phyloP scores from a whole-genome alignment of 148 eudicot species.

The Gaultheria prostrata region DNA sequence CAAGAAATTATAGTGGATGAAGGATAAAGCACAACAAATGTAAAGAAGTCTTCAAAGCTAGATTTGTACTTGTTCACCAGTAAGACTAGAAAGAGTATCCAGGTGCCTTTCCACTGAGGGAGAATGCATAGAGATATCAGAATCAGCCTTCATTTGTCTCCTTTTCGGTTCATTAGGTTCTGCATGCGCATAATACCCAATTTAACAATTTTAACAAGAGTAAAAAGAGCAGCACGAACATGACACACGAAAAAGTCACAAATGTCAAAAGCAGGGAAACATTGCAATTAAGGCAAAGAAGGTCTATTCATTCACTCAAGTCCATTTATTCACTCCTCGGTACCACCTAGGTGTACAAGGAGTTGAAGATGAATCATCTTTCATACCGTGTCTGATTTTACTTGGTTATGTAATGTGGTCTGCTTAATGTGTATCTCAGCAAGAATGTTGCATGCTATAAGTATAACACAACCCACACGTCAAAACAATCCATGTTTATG shows the following conservation, averaged over 20 bases:
- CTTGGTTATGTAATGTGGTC: not conserved
- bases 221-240: slow-evolving; percentile 2
- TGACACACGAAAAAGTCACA: not conserved
- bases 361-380: not conserved
- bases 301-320: not conserved
- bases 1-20: not conserved
- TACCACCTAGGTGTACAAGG: not conserved
- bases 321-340: not conserved
- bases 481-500: not conserved
- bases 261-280: not conserved
- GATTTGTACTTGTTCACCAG: slow-evolving; percentile 86
- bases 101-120: slow-evolving; percentile 73
- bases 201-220: not conserved
- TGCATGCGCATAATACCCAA: slow-evolving; percentile 31
- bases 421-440: not conserved
- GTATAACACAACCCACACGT: not conserved
- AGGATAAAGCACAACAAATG: not conserved
- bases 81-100: slow-evolving; percentile 73
- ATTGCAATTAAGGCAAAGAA: not conserved
- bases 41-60: not conserved
- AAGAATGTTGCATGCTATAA: not conserved
- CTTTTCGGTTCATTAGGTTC: slow-evolving; percentile 85
- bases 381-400: not conserved
- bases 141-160: slow-evolving; percentile 72
- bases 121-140: slow-evolving; percentile 59